Evolutionary conservation across 441 rosid species (phyloP).

Genomic region (Pelargonium myrrhifolium): DNA sequence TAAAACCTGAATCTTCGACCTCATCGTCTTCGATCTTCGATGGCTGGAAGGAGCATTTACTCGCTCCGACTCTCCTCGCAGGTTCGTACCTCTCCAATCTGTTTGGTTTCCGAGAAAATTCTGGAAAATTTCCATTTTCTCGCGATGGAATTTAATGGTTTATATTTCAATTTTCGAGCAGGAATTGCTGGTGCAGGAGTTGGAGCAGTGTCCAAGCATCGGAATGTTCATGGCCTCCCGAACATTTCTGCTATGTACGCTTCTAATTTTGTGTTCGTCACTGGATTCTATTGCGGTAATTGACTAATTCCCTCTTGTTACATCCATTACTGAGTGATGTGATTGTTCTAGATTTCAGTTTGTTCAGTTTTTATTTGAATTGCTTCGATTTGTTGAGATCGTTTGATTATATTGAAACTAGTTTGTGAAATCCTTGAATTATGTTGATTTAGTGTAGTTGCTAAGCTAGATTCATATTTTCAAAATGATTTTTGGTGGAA

Average conservation of each 20-base stretch:
- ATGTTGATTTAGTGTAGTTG: too few species aligned
- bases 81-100: constrained; percentile 32
- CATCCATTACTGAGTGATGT: neutral
- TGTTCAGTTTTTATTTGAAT: neutral
- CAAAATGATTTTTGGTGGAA: neutral
- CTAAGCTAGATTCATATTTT: neutral
- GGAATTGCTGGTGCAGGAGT: constrained; percentile 66
- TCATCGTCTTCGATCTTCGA: constrained; percentile 31
- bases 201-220: constrained; percentile 59
- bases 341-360: neutral
- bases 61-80: constrained; percentile 61
- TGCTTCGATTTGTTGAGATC: neutral
- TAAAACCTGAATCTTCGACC: constrained; percentile 12
- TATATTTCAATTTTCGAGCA: constrained; percentile 17
- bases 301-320: constrained; percentile 8
- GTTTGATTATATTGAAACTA: neutral
- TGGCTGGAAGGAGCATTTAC: constrained; percentile 48
- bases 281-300: constrained; percentile 79
- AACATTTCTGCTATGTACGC: constrained; percentile 59
- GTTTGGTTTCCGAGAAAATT: neutral
- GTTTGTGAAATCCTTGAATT: too few species aligned
- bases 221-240: constrained; percentile 50
- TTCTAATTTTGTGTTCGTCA: constrained; percentile 57
- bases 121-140: neutral
- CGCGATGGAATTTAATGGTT: neutral